Evolutionary conservation across 257 asterid genomes (phyloP), one percentile per base, ranked within the genome.

Genomic region (Vinca minor): DNA sequence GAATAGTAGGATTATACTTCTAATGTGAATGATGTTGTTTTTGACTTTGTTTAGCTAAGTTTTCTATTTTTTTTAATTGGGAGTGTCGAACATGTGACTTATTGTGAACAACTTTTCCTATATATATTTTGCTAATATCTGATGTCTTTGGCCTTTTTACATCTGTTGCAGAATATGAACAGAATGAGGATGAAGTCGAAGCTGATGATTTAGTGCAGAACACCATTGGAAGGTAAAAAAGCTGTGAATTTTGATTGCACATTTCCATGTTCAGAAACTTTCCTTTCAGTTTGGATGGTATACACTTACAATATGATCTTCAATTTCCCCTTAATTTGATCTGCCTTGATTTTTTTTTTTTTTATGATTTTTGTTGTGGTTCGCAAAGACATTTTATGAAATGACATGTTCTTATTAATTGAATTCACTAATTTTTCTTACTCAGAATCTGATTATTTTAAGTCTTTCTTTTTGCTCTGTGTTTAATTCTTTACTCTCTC

Each of bases 161-260:
- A 66, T 64, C 54, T 62, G 15, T 71, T 82, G 82, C 87, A 93
- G 97, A 79, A 76, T 57, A 58, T 60, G 83, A 66, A 64, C 68
- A 71, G 60, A 63, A 64, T 57, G 74, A 39, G 12, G 54, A 44
- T 45, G 85, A 74, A 73, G 85, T 72, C 44, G 64, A 76, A 66
- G 79, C 59, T 60, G 85, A 60, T 60, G 59, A 73, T n/a, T 57
- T 26, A 39, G 29, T 12, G 29, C 75, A 45, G 47, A 64, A 36
- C 70, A 53, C 79, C 49, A 77, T 82, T 78, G 82, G 83, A 83
- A 93, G 98, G 98, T 91, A 80, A 83, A 68, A 66, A 45, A 59
- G 70, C n/a, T n/a, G 78, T 81, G 86, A 80, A 70, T 77, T n/a
- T 75, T 77, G 72, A 64, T 84, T 47, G 39, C 46, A 15, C 44